These are phyloP conservation scores for Taiozyma onychis DNA, from an alignment of 1,139 yeast species.

Conservation along the genomic window DNA sequence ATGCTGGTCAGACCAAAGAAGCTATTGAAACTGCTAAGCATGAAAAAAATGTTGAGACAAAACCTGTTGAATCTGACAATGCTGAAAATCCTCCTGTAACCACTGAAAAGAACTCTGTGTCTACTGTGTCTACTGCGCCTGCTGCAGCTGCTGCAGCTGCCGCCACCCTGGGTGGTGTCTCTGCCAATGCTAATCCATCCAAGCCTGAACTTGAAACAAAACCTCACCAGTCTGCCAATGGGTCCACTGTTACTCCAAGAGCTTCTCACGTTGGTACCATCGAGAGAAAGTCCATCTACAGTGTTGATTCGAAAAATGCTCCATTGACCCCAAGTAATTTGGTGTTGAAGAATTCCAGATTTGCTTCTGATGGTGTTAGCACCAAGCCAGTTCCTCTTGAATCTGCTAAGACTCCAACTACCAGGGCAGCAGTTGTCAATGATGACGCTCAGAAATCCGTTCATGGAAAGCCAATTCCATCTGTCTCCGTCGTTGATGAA, in stretches of 20 bases:
- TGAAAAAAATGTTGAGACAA: not conserved
- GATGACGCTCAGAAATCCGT: not conserved
- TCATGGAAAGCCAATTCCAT: not conserved
- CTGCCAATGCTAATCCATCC: constrained; percentile 1
- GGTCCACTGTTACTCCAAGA: not conserved
- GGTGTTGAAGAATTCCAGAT: not conserved
- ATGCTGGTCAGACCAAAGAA: constrained; percentile 11
- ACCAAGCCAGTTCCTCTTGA: not conserved
- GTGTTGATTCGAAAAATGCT: not conserved
- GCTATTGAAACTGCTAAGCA: constrained; percentile 13
- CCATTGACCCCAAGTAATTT: not conserved
- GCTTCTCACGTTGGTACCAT: not conserved
- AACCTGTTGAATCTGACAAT: not conserved
- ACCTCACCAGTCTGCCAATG: not conserved
- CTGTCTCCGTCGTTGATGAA: not conserved
- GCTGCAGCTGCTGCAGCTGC: constrained; percentile 1
- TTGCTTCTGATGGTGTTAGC: not conserved
- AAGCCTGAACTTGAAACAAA: not conserved
- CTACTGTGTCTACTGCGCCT: not conserved
- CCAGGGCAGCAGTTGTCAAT: not conserved
- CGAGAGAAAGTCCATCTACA: constrained; percentile 5
- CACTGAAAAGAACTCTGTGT: not conserved
- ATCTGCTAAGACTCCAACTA: not conserved
- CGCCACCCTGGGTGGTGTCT: not conserved
- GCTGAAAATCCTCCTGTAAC: not conserved